A percentile compares a stretch with the other conserved stretches of the same genome.
phyloP scores from a whole-genome alignment of 208 protist species.

The Leishmania major region DNA sequence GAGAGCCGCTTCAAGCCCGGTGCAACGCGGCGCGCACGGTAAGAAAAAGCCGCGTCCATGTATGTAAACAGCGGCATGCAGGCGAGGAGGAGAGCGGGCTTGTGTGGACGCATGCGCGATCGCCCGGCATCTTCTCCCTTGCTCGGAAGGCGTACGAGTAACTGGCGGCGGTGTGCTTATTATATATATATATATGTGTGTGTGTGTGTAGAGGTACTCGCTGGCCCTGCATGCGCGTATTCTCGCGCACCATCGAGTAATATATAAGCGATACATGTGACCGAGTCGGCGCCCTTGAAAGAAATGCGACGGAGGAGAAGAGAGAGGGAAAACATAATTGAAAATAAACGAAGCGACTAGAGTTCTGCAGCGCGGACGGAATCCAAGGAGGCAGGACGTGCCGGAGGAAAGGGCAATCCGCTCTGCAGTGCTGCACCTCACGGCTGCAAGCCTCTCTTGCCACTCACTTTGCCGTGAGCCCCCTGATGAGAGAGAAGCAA shows the following conservation, averaged over 20 bases:
- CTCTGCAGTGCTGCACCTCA: not conserved
- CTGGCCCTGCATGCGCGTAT: not conserved
- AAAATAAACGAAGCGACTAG: not conserved
- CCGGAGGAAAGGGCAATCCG: not conserved
- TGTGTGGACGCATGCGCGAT: not conserved
- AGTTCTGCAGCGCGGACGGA: not conserved
- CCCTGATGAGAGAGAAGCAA: not conserved
- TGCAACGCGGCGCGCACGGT: slow-evolving; percentile 48
- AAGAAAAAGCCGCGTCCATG: not conserved
- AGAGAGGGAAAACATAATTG: not conserved
- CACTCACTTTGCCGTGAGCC: not conserved
- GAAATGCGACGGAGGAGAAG: too few species aligned
- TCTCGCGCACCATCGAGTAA: not conserved
- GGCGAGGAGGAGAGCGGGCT: not conserved
- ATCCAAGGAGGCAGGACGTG: not conserved
- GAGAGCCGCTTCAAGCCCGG: slow-evolving; percentile 82
- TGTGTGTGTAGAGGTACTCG: too few species aligned
- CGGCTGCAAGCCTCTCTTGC: not conserved
- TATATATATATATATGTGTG: too few species aligned
- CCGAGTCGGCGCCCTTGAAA: too few species aligned
- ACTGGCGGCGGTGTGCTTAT: too few species aligned
- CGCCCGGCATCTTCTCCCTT: not conserved
- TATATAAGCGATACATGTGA: not conserved
- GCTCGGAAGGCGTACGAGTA: too few species aligned
- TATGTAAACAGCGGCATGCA: not conserved